A percentile compares a stretch with the other conserved stretches of the same genome.
phyloP scores from a whole-genome alignment of 176 grass and related monocot genomes.

The Avena eriantha region DNA sequence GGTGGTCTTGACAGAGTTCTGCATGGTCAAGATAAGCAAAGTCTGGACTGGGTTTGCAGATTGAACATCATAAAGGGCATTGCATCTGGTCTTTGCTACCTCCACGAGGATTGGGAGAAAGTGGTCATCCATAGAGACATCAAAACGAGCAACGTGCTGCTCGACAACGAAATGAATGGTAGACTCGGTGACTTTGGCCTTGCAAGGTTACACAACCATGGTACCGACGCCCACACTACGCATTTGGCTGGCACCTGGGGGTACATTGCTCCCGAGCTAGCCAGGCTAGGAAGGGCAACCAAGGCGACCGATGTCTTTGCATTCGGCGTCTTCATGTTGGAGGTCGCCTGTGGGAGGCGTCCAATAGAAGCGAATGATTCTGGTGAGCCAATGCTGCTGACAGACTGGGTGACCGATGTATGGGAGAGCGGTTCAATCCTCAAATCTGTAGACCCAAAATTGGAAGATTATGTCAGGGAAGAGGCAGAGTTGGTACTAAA shows the following conservation, averaged over 20 bases:
- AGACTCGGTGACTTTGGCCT: constrained; percentile 2
- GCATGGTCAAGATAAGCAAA: not conserved
- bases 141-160: not conserved
- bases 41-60: not conserved
- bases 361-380: constrained; percentile 26
- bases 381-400: not conserved
- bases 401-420: constrained; percentile 17
- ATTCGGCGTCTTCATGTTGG: constrained; percentile 50
- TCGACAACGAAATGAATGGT: not conserved
- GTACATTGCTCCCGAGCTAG: constrained; percentile 55
- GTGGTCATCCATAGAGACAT: constrained; percentile 8
- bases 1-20: not conserved
- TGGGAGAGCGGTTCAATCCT: not conserved
- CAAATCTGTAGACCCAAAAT: not conserved
- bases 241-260: constrained; percentile 44
- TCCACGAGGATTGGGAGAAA: not conserved
- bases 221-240: constrained; percentile 10
- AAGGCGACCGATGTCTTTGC: constrained; percentile 55
- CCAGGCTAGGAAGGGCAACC: constrained; percentile 47
- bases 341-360: constrained; percentile 41
- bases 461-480: not conserved
- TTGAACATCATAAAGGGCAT: constrained; percentile 8
- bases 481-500: constrained; percentile 10
- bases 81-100: constrained; percentile 22
- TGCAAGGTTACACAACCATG: constrained; percentile 25